phyloP scores from a whole-genome alignment of 2,329 filamentous ascomycete species.

The Fusarium pseudocircinatum region DNA sequence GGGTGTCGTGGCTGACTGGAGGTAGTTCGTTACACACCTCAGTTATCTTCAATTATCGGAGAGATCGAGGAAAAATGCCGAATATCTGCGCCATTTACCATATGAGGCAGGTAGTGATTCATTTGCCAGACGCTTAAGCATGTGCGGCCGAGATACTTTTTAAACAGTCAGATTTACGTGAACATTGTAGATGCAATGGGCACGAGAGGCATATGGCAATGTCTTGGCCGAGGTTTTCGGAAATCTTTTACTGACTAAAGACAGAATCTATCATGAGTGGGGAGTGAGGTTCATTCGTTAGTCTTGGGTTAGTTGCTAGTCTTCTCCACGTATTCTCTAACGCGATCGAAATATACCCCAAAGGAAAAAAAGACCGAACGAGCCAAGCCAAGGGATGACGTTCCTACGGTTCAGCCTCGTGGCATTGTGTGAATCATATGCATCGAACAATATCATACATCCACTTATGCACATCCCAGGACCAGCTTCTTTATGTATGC shows the following conservation, averaged over 20 bases:
- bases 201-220: neutral
- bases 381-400: neutral
- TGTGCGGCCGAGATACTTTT: constrained; percentile 1
- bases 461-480: constrained; percentile 34
- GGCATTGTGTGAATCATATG: constrained; percentile 32
- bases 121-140: neutral
- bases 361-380: neutral
- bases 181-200: neutral
- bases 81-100: neutral
- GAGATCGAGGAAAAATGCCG: neutral
- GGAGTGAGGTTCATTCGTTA: neutral
- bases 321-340: constrained; percentile 3
- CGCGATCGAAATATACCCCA: neutral
- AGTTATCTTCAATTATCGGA: neutral
- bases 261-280: constrained; percentile 12
- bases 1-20: neutral
- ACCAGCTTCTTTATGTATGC: constrained; percentile 31
- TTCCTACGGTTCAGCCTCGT: constrained; percentile 24
- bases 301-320: neutral
- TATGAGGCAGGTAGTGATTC: constrained; percentile 7
- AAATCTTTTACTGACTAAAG: constrained; percentile 7
- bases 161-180: neutral
- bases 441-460: constrained; percentile 30
- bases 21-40: neutral
- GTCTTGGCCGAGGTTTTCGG: constrained; percentile 12